Evolutionary conservation across 2,329 filamentous ascomycete genomes (phyloP), one percentile per base, ranked within the genome.

Genomic region (Periglandula ipomoeae): DNA sequence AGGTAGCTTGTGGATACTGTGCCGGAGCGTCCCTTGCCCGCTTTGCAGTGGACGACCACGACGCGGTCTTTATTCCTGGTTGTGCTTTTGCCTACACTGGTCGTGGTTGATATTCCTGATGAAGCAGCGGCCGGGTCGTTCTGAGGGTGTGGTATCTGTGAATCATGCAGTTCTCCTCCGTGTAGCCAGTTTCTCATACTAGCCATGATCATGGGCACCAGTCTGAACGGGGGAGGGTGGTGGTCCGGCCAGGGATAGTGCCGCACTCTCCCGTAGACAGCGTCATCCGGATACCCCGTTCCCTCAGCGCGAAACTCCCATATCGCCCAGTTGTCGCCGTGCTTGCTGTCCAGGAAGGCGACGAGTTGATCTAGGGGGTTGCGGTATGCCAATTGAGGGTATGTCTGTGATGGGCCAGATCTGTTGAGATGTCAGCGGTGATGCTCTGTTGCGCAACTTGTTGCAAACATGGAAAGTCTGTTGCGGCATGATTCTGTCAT

Each of bases 251-350:
- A 98, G 1, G 93, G 93, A 61, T 90, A 97, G 68, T 98, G 93
- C 54, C 85, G 80, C 54, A 97, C 84, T 3, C 90, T 78, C 30
- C 81, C 77, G 63, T 95, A 89, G 1, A 98, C 91, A 50, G 90
- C 87, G 17, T 82, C 79, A 61, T 98, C 93, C 0, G 89, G 89
- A 60, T 98, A 98, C 1, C 93, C 93, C 0, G 93, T 96, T 5
- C 93, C 93, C 65, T 98, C 93, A 32, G 89, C 93, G 41, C 93
- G 84, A 59, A 98, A 98, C 69, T 98, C 93, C 89, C 91, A 98
- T 59, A 98, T 95, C 3, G 85, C 82, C 93, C 93, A 98, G 54
- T 93, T 73, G 23, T 81, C 70, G 24, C 78, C 84, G 67, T 98
- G 93, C 60, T 89, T 88, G 40, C 76, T 72, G 67, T 97, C 89